These are phyloP conservation scores for Phytophthora hibernalis DNA, from an alignment of 352 stramenopile genomes.

Conservation along the genomic window DNA sequence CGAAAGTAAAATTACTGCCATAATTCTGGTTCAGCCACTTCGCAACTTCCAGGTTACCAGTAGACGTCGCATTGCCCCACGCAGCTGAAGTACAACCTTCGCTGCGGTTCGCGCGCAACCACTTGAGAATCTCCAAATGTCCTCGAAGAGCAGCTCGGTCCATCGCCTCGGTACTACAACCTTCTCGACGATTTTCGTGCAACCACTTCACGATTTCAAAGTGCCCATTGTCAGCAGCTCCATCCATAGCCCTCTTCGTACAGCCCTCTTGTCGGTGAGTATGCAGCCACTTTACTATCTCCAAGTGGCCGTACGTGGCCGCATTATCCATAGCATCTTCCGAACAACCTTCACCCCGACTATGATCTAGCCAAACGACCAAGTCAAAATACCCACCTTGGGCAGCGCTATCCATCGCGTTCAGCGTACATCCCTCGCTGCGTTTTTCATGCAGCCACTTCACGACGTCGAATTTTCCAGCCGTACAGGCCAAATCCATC, in stretches of 20 bases:
- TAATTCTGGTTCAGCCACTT: background rate
- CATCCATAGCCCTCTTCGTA: background rate
- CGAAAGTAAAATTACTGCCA: background rate
- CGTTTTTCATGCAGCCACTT: constrained; percentile 5
- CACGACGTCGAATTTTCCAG: background rate
- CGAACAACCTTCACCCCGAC: background rate
- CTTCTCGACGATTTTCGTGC: too few relatives aligned
- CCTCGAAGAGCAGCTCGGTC: too few relatives aligned
- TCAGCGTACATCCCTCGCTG: background rate
- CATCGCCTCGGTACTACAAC: too few relatives aligned
- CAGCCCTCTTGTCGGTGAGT: background rate
- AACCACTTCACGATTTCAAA: background rate
- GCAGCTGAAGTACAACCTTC: background rate
- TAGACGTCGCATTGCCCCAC: background rate
- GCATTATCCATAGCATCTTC: constrained; percentile 1
- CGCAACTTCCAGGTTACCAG: constrained; percentile 1
- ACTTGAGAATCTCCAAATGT: background rate
- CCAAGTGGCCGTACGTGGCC: background rate
- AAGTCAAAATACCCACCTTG: too few relatives aligned
- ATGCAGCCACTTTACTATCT: background rate
- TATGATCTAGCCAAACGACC: background rate
- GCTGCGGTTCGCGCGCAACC: background rate
- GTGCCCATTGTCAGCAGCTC: background rate
- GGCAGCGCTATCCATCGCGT: background rate
- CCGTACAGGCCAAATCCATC: background rate